Conservation (phyloP, 2,329 filamentous ascomycete species). For the Hymenotorrendiella dingleyae region DNA sequence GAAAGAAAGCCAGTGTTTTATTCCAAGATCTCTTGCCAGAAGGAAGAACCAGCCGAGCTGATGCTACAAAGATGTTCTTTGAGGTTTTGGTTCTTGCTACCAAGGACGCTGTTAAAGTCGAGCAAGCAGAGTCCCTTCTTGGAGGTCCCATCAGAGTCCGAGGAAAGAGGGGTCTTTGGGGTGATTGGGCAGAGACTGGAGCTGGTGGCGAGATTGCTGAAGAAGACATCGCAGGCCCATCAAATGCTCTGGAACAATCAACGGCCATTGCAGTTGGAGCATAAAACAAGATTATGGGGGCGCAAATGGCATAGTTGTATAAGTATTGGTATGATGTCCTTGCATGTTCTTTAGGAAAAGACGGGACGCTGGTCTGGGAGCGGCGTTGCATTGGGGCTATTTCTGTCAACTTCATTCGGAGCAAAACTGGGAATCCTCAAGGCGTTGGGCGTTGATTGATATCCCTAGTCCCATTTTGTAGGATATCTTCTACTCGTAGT, state of each 20-base stretch:
- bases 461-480: conserved; percentile 1
- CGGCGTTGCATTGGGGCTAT: conserved; percentile 1
- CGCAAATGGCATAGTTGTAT: neutral
- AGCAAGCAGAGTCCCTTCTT: conserved; percentile 68
- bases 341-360: conserved; percentile 3
- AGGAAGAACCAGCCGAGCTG: conserved; percentile 70
- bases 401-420: neutral
- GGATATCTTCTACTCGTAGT: too few relatives aligned
- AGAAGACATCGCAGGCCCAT: conserved; percentile 22
- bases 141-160: conserved; percentile 77
- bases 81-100: conserved; percentile 93
- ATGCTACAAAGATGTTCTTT: conserved; percentile 99
- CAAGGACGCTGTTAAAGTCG: conserved; percentile 96
- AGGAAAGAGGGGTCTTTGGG: conserved; percentile 95
- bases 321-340: neutral
- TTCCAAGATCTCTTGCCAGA: conserved; percentile 92
- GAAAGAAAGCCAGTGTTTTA: conserved; percentile 69
- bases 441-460: conserved; percentile 4
- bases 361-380: neutral
- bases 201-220: conserved; percentile 52
- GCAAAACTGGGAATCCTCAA: neutral
- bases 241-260: conserved; percentile 13
- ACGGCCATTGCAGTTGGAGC: conserved; percentile 20
- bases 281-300: conserved; percentile 5
- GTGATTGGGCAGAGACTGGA: conserved; percentile 83